Base-by-base conservation (phyloP, 2,329 filamentous ascomycete genomes). In the Alternaria brassicicola region DNA sequence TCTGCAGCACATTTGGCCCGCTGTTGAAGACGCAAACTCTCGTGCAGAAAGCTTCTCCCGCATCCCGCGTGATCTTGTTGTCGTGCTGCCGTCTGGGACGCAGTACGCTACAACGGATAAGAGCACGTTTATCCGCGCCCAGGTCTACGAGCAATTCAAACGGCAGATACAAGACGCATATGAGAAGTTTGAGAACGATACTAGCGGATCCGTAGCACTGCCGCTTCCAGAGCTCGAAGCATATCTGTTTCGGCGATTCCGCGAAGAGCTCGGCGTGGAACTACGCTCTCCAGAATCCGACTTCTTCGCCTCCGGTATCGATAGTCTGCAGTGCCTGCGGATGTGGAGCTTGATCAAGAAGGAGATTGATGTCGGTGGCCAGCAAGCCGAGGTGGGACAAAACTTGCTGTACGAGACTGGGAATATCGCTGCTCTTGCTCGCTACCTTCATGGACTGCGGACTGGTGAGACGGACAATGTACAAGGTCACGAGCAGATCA, bases 331-430 rank as follows among this genome's bases (percentile, higher is more conserved):
- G 60, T 83, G 85, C 1, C 85, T 87, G 26, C 81, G 82, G 51
- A 81, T 86, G 56, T 81, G 86, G 61, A 79, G 79, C 15, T 72
- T 78, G 1, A 82, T 89, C 26, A 74, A 84, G 52, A 80, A 81
- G 12, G 77, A 81, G 1, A 67, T 89, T 2, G 79, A 86, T 25
- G 65, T 86, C 1, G 78, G 79, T 1, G 80, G 81, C 0, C 60
- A 61, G 13, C 74, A 79, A 13, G 42, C 64, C 13, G 71, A 76
- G 9, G 70, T 88, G 0, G 80, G 81, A 0, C 81, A 84, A 46
- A 89, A 87, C 48, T 78, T 88, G 0, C 80, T 87, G 0, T 89
- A 86, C 47, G 86, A 89, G 38, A 79, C 83, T 31, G 83, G 82
- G 0, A 85, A 81, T 3, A 73, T 86, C 31, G 66, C 72, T 12